phyloP scores from a whole-genome alignment of 176 grass and related monocot species.

The Oryza nivara region DNA sequence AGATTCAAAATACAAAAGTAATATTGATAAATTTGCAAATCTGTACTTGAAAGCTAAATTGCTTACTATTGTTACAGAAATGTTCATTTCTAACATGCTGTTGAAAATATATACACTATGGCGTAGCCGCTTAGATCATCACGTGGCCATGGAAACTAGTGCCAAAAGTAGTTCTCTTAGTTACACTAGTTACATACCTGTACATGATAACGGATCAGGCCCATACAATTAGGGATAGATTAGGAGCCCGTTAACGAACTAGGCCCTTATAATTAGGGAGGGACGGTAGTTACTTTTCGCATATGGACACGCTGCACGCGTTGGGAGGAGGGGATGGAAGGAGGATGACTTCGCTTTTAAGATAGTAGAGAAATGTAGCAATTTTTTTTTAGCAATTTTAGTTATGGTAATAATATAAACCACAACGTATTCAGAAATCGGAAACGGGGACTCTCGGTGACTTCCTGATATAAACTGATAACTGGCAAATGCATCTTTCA shows the following conservation, averaged over 20 bases:
- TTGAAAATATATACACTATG: not conserved
- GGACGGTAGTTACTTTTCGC: too few species aligned
- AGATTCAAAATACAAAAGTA: not conserved
- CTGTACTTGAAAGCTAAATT: not conserved
- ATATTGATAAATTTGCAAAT: not conserved
- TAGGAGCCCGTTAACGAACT: too few species aligned
- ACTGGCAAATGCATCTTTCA: slow-evolving; percentile 28
- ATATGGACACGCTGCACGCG: too few species aligned
- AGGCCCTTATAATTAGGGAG: too few species aligned
- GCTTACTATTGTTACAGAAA: not conserved
- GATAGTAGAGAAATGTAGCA: not conserved
- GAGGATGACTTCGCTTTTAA: too few species aligned
- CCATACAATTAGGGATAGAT: too few species aligned
- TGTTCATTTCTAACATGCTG: not conserved
- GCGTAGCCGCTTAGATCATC: not conserved
- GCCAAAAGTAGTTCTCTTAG: not conserved
- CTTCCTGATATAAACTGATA: not conserved
- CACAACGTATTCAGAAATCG: not conserved
- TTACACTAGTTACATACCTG: not conserved
- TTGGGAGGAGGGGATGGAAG: too few species aligned
- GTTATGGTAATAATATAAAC: not conserved
- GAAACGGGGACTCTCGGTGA: not conserved
- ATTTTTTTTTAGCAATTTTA: not conserved
- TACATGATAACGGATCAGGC: too few species aligned
- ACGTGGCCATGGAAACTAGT: not conserved